Conservation (phyloP, 495 filamentous ascomycete species). For the Mytilinidion resinicola region DNA sequence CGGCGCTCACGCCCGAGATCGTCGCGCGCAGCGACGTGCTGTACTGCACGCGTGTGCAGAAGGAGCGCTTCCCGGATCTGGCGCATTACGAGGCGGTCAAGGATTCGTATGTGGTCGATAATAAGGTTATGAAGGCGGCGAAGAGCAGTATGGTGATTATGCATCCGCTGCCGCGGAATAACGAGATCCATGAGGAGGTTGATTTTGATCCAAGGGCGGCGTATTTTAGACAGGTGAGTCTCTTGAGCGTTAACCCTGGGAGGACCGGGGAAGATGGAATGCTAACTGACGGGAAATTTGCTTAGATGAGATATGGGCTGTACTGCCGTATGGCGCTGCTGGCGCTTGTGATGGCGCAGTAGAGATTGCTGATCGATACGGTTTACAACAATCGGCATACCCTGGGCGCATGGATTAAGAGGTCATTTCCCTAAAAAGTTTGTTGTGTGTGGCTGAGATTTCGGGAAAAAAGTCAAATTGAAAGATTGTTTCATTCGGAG, state of each 20-base stretch:
- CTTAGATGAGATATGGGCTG: slow-evolving; percentile 97
- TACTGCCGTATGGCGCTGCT: slow-evolving; percentile 97
- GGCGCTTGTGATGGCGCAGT: slow-evolving; percentile 77
- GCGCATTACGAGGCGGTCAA: slow-evolving; percentile 79
- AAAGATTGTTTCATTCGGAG: too few relatives aligned
- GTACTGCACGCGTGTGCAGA: slow-evolving; percentile 94
- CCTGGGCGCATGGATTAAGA: too few relatives aligned
- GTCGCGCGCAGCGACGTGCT: slow-evolving; percentile 78
- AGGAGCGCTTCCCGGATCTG: slow-evolving; percentile 80
- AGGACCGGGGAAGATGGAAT: too few relatives aligned
- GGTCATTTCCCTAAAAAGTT: too few relatives aligned
- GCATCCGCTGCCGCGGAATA: slow-evolving; percentile 90
- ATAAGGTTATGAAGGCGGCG: slow-evolving; percentile 80
- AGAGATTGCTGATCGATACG: slow-evolving; percentile 13
- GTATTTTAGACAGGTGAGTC: slow-evolving; percentile 95
- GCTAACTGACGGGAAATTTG: too few relatives aligned
- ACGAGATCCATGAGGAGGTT: slow-evolving; percentile 89
- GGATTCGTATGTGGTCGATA: slow-evolving; percentile 80
- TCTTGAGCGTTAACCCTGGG: too few relatives aligned
- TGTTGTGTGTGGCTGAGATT: too few relatives aligned
- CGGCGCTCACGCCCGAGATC: slow-evolving; percentile 76
- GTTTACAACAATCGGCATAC: too few relatives aligned
- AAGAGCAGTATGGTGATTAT: slow-evolving; percentile 88
- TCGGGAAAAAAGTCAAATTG: too few relatives aligned
- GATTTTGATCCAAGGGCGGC: slow-evolving; percentile 95